These are phyloP conservation scores for Clarireedia monteithiana DNA, from an alignment of 2,329 filamentous ascomycete genomes.

Conservation along the genomic window DNA sequence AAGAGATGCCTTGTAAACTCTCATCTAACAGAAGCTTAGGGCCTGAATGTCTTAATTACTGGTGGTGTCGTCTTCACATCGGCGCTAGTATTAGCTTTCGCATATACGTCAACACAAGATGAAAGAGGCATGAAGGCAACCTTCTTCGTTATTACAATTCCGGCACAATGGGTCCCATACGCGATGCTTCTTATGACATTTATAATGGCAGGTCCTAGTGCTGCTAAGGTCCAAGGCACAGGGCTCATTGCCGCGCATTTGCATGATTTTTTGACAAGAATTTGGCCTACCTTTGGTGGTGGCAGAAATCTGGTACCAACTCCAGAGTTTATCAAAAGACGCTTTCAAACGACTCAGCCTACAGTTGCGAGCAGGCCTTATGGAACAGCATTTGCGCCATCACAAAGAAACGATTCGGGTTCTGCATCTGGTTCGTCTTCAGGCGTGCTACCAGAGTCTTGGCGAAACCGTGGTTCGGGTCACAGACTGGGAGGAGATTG, in stretches of 20 bases:
- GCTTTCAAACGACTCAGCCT: conserved; percentile 46
- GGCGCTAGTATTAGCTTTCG: conserved; percentile 70
- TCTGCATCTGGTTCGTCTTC: conserved; percentile 35
- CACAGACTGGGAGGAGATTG: conserved; percentile 48
- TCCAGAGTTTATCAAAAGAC: conserved; percentile 60
- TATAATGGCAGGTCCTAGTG: conserved; percentile 52
- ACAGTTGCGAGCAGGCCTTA: conserved; percentile 44
- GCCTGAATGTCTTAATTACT: conserved; percentile 42
- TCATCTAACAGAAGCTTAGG: conserved; percentile 34
- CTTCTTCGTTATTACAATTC: conserved; percentile 79
- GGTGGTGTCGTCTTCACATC: conserved; percentile 44
- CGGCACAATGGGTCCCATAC: conserved; percentile 72
- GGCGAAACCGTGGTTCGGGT: conserved; percentile 55
- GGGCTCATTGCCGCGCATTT: conserved; percentile 85
- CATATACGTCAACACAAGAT: conserved; percentile 81
- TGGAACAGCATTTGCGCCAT: conserved; percentile 51
- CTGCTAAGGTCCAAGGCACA: conserved; percentile 56
- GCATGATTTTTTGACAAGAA: conserved; percentile 80
- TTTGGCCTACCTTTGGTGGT: conserved; percentile 85
- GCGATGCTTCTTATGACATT: conserved; percentile 71
- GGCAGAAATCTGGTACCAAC: conserved; percentile 71
- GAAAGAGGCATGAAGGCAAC: conserved; percentile 67
- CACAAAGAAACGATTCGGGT: conserved; percentile 28
- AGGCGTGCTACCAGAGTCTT: conserved; percentile 53
- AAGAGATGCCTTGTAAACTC: conserved; percentile 12